These are phyloP conservation scores for Hemerocallis citrina DNA, from an alignment of 106 monocot genomes.

Conservation along the genomic window DNA sequence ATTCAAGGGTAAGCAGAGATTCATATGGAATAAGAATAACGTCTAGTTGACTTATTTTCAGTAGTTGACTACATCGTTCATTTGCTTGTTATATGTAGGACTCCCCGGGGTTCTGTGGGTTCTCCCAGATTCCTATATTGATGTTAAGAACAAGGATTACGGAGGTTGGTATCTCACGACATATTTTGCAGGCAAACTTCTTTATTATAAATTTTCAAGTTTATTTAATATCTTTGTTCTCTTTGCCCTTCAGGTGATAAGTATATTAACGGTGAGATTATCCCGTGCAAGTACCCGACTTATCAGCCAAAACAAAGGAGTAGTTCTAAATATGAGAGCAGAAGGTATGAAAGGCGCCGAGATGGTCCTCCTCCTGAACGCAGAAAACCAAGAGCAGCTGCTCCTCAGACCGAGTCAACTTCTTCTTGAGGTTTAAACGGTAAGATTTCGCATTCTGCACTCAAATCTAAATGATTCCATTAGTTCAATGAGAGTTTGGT, in stretches of 20 bases:
- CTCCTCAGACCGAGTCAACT: slow-evolving; percentile 42
- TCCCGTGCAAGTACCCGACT: slow-evolving; percentile 83
- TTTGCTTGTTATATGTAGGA: slow-evolving; percentile 28
- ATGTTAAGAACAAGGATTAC: slow-evolving; percentile 95
- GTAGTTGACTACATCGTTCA: no score
- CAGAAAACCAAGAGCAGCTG: slow-evolving; percentile 28
- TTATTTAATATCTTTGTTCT: background rate
- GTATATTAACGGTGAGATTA: slow-evolving; percentile 98
- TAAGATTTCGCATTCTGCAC: background rate
- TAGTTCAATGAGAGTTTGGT: no score
- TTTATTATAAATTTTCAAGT: background rate
- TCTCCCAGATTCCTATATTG: slow-evolving; percentile 95
- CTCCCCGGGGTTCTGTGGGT: slow-evolving; percentile 97
- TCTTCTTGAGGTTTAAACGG: slow-evolving; percentile 25
- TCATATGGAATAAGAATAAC: no score
- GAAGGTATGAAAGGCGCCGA: slow-evolving; percentile 76
- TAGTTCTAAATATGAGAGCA: slow-evolving; percentile 78
- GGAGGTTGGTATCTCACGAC: slow-evolving; percentile 56
- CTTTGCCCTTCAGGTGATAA: slow-evolving; percentile 66
- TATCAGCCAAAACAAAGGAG: slow-evolving; percentile 79
- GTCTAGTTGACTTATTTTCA: no score
- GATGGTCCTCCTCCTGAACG: slow-evolving; percentile 46
- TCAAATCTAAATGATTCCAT: background rate
- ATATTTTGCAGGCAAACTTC: background rate
- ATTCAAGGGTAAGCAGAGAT: slow-evolving; percentile 58